Percentiles rank a stretch among this genome's conserved stretches.
phyloP scores from a whole-genome alignment of 139 green algal genomes.

The Chlorella sp. region DNA sequence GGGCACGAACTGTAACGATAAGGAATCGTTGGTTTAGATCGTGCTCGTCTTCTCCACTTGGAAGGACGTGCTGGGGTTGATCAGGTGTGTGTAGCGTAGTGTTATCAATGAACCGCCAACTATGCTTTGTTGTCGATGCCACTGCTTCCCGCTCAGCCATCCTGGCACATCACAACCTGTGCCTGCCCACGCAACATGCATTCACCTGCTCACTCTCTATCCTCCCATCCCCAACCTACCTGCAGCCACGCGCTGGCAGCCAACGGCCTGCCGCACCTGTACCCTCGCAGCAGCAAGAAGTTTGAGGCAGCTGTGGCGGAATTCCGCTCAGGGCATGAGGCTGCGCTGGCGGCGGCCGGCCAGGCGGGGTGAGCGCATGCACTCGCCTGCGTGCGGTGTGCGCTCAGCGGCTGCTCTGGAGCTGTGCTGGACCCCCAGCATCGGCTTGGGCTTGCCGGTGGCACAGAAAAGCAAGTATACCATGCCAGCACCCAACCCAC shows the following conservation, averaged over 20 bases:
- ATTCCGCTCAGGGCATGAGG: constrained; percentile 53
- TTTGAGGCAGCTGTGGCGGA: constrained; percentile 65
- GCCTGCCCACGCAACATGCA: neutral
- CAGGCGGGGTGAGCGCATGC: neutral
- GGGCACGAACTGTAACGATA: constrained; percentile 33
- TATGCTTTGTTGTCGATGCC: no score
- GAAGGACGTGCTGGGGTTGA: constrained; percentile 82
- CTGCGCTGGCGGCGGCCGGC: neutral
- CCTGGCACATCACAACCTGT: no score
- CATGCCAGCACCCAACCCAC: neutral
- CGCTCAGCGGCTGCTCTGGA: no score
- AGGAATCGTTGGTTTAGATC: no score
- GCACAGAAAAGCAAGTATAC: neutral
- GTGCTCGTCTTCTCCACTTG: constrained; percentile 89
- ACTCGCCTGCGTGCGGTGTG: no score
- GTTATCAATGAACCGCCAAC: no score
- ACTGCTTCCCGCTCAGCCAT: no score
- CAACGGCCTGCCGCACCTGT: constrained; percentile 65
- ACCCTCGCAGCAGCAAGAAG: constrained; percentile 46
- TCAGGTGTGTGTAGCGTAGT: no score
- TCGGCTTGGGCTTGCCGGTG: neutral
- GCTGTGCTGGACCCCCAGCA: neutral
- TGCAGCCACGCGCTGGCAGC: constrained; percentile 57
- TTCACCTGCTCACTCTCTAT: neutral
- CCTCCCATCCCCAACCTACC: no score